Conservation (phyloP, 176 grass and related monocot species). For the Chloris gayana region DNA sequence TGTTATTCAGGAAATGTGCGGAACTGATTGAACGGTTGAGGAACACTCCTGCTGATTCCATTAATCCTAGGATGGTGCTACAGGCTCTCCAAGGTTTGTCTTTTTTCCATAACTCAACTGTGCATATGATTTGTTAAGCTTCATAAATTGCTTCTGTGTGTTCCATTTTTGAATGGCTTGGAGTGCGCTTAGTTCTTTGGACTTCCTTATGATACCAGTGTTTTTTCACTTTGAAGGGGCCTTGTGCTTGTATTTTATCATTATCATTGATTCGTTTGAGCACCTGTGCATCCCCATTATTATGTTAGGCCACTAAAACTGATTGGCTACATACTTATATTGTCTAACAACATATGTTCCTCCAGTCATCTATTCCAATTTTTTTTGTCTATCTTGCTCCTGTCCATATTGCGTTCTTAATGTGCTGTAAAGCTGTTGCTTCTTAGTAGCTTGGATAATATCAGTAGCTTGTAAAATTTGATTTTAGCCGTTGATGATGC, state of each 20-base stretch:
- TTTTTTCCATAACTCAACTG: neutral
- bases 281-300: neutral
- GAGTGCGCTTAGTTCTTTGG: neutral
- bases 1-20: slow-evolving; percentile 70
- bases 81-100: slow-evolving; percentile 77
- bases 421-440: slow-evolving; percentile 2
- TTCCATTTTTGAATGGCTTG: neutral
- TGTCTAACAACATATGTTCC: neutral
- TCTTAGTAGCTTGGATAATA: neutral
- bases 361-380: neutral
- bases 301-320: neutral
- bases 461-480: neutral
- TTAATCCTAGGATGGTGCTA: slow-evolving; percentile 73
- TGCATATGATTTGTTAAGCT: neutral
- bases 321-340: neutral
- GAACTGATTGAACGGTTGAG: slow-evolving; percentile 84
- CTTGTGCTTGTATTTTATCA: neutral
- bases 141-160: neutral
- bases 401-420: slow-evolving; percentile 14
- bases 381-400: neutral
- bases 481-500: slow-evolving; percentile 7
- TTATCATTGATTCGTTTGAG: slow-evolving; percentile 11
- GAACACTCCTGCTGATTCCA: slow-evolving; percentile 55
- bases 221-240: neutral
- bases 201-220: neutral